Evolutionary conservation across 208 protist genomes (phyloP), one percentile per base, ranked within the genome.

Genomic region (Acanthamoeba healyi): DNA sequence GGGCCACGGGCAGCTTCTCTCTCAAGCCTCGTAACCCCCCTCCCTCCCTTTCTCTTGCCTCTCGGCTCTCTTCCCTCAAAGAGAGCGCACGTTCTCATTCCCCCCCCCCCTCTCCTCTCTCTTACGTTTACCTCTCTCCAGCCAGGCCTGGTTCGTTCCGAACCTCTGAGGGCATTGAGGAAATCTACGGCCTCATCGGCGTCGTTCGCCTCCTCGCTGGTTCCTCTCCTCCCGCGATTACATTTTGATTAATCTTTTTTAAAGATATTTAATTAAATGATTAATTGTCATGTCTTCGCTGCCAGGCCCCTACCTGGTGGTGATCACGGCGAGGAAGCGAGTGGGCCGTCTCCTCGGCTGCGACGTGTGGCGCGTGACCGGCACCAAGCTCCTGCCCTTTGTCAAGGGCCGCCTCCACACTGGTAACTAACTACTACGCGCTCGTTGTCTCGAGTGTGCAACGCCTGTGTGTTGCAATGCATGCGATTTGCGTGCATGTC

Each of bases 331-430:
- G 51, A 58, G 81, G 51, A 58, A 89, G 81, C 54, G 44, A 6
- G 81, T 89, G 34, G 81, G 81, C 19, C 81, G 44, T 2, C 54
- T 89, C 6, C 81, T 67, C 17, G 81, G 81, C 4, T 65, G 54
- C n/a, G 51, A 89, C 36, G 51, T 89, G 42, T 89, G 81, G 81
- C 81, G 81, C 24, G 81, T 89, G 42, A 65, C 81, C n/a, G 32
- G 24, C 51, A 89, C 81, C 42, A 89, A 89, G 81, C 7, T 89
- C 10, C 6, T 89, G 15, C 81, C 81, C 54, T 89, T 89, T 89
- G 81, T 65, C 34, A 89, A 58, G 51, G 24, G 34, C 42, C 42
- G 54, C 29, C 81, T 89, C 51, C 32, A 51, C 24, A 4, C 72
- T 9, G 72, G 72, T 82, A 79, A n/a, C 26, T 4, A 7, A 4